A percentile compares a stretch with the other conserved stretches of the same genome.
phyloP scores from a whole-genome alignment of 2,329 filamentous ascomycete genomes.

The Ambrosiella beaveri region DNA sequence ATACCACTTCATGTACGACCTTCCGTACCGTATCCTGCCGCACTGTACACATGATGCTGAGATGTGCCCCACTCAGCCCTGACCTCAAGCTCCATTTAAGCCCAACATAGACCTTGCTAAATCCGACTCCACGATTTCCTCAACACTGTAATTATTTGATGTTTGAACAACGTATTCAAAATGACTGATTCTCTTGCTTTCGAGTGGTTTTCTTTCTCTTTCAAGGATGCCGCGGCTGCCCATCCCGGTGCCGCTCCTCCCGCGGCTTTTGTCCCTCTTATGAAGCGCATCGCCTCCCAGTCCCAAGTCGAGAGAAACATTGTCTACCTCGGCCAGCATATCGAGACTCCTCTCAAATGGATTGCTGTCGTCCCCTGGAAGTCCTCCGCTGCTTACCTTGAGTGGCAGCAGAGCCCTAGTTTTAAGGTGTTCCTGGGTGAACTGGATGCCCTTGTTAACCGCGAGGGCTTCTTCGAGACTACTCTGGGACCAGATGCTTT shows the following conservation, averaged over 20 bases:
- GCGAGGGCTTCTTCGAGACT: slow-evolving; percentile 3
- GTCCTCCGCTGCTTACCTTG: slow-evolving; percentile 20
- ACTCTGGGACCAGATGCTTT: slow-evolving; percentile 9
- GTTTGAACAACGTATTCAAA: slow-evolving; percentile 3
- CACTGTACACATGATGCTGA: background rate
- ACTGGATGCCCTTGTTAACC: slow-evolving; percentile 16
- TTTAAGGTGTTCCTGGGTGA: slow-evolving; percentile 22
- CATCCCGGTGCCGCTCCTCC: slow-evolving; percentile 17
- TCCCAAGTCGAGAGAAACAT: slow-evolving; percentile 18
- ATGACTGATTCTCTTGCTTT: slow-evolving; percentile 18
- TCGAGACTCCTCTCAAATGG: slow-evolving; percentile 21
- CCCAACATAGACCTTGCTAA: background rate
- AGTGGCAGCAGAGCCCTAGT: slow-evolving; percentile 26
- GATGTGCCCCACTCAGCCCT: background rate
- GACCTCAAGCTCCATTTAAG: slow-evolving; percentile 4
- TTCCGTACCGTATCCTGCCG: background rate
- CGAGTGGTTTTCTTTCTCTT: slow-evolving; percentile 20
- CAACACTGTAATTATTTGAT: background rate
- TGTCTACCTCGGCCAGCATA: slow-evolving; percentile 21
- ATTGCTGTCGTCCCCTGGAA: slow-evolving; percentile 22
- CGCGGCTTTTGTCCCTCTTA: slow-evolving; percentile 15
- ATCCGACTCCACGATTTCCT: background rate
- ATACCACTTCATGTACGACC: background rate
- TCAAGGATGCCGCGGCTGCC: slow-evolving; percentile 18
- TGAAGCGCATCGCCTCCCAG: background rate